A percentile compares a stretch with the other conserved stretches of the same genome.
Evolutionary conservation across 1,284 basidiomycete species (phyloP).

Genomic region (Trametes pubescens): DNA sequence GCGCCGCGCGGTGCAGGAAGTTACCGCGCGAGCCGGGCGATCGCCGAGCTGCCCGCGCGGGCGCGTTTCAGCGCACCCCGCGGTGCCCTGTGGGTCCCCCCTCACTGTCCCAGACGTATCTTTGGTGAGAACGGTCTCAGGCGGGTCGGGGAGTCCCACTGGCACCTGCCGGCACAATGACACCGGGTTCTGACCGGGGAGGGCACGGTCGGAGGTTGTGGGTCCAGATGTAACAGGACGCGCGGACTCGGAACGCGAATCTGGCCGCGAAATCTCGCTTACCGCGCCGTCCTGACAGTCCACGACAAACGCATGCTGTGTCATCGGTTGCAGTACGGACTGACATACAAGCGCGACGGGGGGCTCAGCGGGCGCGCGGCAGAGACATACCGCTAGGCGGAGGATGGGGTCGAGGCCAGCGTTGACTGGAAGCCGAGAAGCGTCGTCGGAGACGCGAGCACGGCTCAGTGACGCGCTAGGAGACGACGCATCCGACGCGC

Average conservation of each 20-base stretch:
- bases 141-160: too few species aligned
- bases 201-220: neutral
- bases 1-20: neutral
- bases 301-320: neutral
- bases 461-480: too few species aligned
- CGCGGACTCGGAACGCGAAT: neutral
- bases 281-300: neutral
- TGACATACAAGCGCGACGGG: too few species aligned
- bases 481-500: too few species aligned
- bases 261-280: slow-evolving; percentile 1
- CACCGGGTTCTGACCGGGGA: too few species aligned
- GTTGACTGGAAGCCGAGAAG: neutral
- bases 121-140: too few species aligned
- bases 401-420: neutral
- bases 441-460: too few species aligned
- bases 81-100: neutral
- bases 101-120: too few species aligned
- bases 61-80: neutral
- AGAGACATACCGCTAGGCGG: too few species aligned
- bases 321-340: too few species aligned
- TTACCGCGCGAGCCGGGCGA: neutral
- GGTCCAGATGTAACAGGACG: neutral
- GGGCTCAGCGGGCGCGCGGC: too few species aligned
- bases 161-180: too few species aligned
- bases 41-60: slow-evolving; percentile 4